phyloP scores from a whole-genome alignment of 768 basidiomycete genomes.

The Leucosporidium creatinivorum region DNA sequence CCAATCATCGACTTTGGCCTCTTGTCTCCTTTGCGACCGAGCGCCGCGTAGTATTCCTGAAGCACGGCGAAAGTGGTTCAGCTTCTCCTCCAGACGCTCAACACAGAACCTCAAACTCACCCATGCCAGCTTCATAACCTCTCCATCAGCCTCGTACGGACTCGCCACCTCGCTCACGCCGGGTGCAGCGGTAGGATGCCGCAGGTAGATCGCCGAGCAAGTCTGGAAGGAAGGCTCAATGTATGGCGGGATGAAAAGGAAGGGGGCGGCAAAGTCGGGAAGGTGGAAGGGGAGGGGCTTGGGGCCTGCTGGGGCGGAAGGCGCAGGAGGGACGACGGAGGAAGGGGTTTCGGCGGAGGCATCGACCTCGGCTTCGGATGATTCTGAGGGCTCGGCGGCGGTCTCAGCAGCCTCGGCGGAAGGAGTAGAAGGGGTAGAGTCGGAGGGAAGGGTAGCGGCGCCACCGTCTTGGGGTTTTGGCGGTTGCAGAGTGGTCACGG shows the following conservation, averaged over 20 bases:
- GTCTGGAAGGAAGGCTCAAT: conserved; percentile 77
- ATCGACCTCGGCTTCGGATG: conserved; percentile 13
- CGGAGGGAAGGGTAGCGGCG: conserved; percentile 38
- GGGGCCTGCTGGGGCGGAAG: neutral
- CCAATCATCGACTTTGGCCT: conserved; percentile 1
- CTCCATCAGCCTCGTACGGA: conserved; percentile 92
- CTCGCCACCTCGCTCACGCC: conserved; percentile 92
- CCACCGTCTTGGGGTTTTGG: conserved; percentile 13
- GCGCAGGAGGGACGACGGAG: neutral
- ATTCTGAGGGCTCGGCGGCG: neutral
- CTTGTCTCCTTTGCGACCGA: conserved; percentile 32
- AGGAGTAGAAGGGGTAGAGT: conserved; percentile 15
- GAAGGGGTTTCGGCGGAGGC: conserved; percentile 13
- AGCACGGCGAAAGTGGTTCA: neutral
- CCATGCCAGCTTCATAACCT: conserved; percentile 85
- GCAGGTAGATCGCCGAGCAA: conserved; percentile 84
- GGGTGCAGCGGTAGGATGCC: conserved; percentile 93
- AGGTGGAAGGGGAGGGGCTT: conserved; percentile 59
- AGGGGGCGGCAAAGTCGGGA: conserved; percentile 78
- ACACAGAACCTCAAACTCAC: conserved; percentile 39
- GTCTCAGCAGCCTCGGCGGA: neutral
- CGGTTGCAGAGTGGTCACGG: conserved; percentile 49
- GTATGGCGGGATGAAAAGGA: conserved; percentile 88
- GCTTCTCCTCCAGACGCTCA: no score
- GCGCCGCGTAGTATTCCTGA: conserved; percentile 31